phyloP scores from a whole-genome alignment of 2,329 filamentous ascomycete genomes.

The Magnaporthiopsis rhizophila region DNA sequence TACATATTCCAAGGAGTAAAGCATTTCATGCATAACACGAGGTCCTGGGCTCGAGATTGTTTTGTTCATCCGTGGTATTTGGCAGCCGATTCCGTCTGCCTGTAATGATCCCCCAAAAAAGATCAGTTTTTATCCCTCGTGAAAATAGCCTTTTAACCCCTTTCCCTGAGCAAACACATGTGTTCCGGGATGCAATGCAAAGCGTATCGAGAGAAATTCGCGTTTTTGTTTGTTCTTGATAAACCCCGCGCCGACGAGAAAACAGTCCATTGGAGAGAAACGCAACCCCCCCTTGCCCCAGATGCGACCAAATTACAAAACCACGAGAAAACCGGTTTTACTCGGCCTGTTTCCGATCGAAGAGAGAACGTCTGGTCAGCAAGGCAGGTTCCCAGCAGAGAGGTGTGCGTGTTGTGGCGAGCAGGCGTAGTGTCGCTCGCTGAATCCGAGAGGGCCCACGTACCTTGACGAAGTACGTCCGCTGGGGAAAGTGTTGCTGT shows the following conservation, averaged over 20 bases:
- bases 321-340: constrained; percentile 7
- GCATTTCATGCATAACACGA: background rate
- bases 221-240: constrained; percentile 2
- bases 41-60: background rate
- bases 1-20: background rate
- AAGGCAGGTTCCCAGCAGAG: background rate
- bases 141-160: constrained; percentile 2
- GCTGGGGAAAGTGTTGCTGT: constrained; percentile 90
- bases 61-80: constrained; percentile 3
- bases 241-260: background rate
- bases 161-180: constrained; percentile 1
- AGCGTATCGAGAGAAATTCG: background rate
- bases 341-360: background rate
- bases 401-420: background rate
- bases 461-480: constrained; percentile 99
- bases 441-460: background rate
- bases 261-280: background rate
- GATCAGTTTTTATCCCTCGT: background rate
- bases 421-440: background rate
- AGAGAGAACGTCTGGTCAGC: background rate
- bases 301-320: constrained; percentile 8
- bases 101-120: background rate
- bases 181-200: constrained; percentile 2
- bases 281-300: constrained; percentile 4
- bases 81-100: constrained; percentile 2